These are phyloP conservation scores for Blumeria graminis DNA, from an alignment of 2,329 filamentous ascomycete species.

Conservation along the genomic window DNA sequence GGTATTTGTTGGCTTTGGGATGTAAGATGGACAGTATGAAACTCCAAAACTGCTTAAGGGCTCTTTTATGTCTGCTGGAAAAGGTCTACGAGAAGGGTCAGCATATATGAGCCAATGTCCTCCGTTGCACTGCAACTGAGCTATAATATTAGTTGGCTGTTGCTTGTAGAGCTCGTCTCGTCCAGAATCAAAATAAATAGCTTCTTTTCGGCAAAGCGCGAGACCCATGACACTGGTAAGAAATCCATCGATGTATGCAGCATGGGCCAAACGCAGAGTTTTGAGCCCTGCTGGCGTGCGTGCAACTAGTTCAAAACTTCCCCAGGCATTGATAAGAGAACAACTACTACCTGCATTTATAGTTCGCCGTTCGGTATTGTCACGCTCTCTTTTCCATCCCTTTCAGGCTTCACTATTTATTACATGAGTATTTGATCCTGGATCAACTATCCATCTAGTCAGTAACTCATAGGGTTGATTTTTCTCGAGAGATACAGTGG, in stretches of 20 bases:
- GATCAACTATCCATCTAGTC: no score
- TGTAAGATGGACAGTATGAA: neutral
- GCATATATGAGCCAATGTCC: no score
- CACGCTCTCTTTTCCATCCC: neutral
- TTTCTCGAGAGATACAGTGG: neutral
- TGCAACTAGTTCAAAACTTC: neutral
- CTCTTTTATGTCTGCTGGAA: no score
- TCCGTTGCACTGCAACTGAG: no score
- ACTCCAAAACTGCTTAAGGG: neutral
- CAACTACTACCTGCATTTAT: neutral
- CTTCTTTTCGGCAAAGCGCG: neutral
- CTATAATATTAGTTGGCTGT: no score
- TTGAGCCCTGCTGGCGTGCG: neutral
- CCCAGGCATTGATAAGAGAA: no score
- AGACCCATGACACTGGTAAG: conserved; percentile 1
- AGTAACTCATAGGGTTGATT: neutral
- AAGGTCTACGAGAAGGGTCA: no score
- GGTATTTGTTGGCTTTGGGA: neutral
- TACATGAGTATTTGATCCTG: neutral
- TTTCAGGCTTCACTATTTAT: neutral
- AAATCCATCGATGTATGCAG: neutral
- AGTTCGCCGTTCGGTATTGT: neutral
- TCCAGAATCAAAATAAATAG: no score
- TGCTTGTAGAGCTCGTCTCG: no score
- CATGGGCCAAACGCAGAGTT: neutral